Percentiles rank a stretch among this genome's conserved stretches.
These are phyloP conservation scores for Tritrichomonas foetus DNA, from an alignment of 208 protist species.

Conservation along the genomic window DNA sequence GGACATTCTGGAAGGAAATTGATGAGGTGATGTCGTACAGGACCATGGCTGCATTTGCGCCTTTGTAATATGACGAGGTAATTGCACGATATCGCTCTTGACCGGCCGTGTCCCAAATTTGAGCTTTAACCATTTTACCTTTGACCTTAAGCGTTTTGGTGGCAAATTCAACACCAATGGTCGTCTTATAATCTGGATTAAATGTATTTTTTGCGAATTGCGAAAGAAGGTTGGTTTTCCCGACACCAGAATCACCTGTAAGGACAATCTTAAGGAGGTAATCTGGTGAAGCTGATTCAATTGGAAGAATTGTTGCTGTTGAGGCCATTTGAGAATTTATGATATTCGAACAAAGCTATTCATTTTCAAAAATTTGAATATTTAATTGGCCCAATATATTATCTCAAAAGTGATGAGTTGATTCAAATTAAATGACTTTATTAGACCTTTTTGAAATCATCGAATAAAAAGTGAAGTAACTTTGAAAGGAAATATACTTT, in stretches of 20 bases:
- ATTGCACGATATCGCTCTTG: constrained; percentile 48
- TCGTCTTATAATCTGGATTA: constrained; percentile 52
- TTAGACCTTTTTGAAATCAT: too few species aligned
- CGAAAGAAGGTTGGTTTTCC: constrained; percentile 61
- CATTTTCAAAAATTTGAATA: too few species aligned
- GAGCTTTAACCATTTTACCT: constrained; percentile 55
- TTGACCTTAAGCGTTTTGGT: constrained; percentile 54
- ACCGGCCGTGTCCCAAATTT: constrained; percentile 56
- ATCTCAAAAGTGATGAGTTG: too few species aligned
- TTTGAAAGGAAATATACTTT: too few species aligned
- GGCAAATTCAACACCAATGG: constrained; percentile 65
- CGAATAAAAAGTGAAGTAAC: too few species aligned
- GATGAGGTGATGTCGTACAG: constrained; percentile 13
- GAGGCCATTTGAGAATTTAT: too few species aligned
- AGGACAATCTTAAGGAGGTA: constrained; percentile 56
- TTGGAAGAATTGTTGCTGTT: background rate
- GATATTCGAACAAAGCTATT: too few species aligned
- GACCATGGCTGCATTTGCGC: constrained; percentile 24
- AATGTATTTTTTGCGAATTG: constrained; percentile 59
- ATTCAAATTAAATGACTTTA: too few species aligned
- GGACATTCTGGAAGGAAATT: constrained; percentile 86
- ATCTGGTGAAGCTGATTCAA: background rate
- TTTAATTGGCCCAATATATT: too few species aligned
- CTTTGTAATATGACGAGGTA: constrained; percentile 47
- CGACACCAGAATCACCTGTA: constrained; percentile 57